phyloP scores from a whole-genome alignment of 768 basidiomycete species.

The Auricularia sp. region DNA sequence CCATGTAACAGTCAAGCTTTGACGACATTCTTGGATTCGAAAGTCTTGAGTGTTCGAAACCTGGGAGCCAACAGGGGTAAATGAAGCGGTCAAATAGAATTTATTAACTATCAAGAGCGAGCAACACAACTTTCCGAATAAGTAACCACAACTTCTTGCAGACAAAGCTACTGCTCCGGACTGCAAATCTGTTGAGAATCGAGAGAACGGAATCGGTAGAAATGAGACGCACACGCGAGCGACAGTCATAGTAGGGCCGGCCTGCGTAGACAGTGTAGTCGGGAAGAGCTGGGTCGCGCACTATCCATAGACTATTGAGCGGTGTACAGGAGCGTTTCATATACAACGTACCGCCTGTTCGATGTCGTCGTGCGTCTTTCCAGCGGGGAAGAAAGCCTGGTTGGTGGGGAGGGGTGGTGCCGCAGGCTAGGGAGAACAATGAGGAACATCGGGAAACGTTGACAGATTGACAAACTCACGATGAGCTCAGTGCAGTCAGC shows the following conservation, averaged over 20 bases:
- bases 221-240: background rate
- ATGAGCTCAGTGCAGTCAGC: slow-evolving; percentile 23
- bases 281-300: background rate
- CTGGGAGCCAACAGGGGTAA: too few species aligned
- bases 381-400: slow-evolving; percentile 18
- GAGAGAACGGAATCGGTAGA: background rate
- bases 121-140: too few species aligned
- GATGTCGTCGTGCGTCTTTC: slow-evolving; percentile 20
- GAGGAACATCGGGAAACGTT: background rate
- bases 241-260: background rate
- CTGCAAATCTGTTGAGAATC: background rate
- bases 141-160: too few species aligned
- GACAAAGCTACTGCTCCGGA: background rate
- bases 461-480: background rate
- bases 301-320: background rate
- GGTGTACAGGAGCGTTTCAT: too few species aligned
- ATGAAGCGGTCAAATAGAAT: too few species aligned
- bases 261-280: background rate
- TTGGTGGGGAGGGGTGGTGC: slow-evolving; percentile 2
- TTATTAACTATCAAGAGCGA: too few species aligned
- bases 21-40: too few species aligned
- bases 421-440: background rate
- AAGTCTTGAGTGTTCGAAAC: too few species aligned
- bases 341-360: slow-evolving; percentile 13
- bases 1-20: too few species aligned